Conservation (phyloP, 306 rosid genomes). For the Lathyrus oleraceus region DNA sequence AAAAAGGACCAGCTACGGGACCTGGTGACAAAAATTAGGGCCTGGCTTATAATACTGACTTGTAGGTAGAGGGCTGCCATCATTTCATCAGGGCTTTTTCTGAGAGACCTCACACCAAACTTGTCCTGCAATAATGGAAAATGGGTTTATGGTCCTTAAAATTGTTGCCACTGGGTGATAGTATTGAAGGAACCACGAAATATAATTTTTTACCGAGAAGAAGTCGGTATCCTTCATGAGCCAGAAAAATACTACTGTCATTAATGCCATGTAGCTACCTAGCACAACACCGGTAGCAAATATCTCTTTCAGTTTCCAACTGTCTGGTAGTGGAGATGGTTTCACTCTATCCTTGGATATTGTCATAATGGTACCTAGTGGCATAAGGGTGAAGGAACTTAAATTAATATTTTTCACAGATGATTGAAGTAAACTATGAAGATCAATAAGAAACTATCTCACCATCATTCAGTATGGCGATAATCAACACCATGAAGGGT, state of each 20-base stretch:
- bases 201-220: conserved; percentile 62
- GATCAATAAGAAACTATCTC: conserved; percentile 16
- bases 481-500: conserved; percentile 96
- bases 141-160: background rate
- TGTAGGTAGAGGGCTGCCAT: conserved; percentile 98
- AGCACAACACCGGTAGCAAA: conserved; percentile 96
- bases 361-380: conserved; percentile 93
- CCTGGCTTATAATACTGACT: conserved; percentile 98
- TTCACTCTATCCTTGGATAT: conserved; percentile 97
- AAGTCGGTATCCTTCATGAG: conserved; percentile 61
- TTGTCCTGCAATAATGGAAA: conserved; percentile 54
- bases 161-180: background rate
- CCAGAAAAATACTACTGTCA: conserved; percentile 98
- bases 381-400: conserved; percentile 19
- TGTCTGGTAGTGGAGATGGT: conserved; percentile 92
- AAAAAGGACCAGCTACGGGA: conserved; percentile 92
- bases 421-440: conserved; percentile 23
- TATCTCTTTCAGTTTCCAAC: conserved; percentile 96
- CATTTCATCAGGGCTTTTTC: conserved; percentile 44
- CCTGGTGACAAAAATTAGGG: conserved; percentile 92
- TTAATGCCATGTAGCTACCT: conserved; percentile 93
- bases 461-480: conserved; percentile 96
- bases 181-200: background rate
- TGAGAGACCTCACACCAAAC: conserved; percentile 54
- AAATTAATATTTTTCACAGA: conserved; percentile 27